Conservation (phyloP, 2,329 filamentous ascomycete species). For the Exophiala sideris region DNA sequence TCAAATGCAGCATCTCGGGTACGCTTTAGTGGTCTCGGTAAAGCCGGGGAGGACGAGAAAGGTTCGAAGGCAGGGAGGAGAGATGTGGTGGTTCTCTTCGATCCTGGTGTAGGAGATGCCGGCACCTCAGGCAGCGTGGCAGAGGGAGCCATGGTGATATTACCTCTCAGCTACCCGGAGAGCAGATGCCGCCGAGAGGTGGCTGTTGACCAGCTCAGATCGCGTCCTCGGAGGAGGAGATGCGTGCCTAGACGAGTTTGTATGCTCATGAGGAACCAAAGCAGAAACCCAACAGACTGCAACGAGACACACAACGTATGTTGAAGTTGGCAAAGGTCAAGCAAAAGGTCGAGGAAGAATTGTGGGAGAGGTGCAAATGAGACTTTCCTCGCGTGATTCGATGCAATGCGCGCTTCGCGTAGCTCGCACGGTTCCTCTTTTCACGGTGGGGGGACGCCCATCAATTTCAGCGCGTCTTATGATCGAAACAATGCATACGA, state of each 20-base stretch:
- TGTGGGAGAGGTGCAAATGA: background rate
- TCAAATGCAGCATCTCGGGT: conserved; percentile 41
- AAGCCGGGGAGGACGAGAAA: conserved; percentile 46
- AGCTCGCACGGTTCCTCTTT: too few species aligned
- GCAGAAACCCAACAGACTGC: background rate
- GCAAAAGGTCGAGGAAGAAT: conserved; percentile 12
- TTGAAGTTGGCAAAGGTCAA: conserved; percentile 15
- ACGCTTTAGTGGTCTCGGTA: conserved; percentile 48
- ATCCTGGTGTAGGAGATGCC: conserved; percentile 34
- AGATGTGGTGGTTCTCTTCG: conserved; percentile 45
- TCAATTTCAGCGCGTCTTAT: too few species aligned
- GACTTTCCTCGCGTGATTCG: too few species aligned
- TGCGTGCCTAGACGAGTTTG: conserved; percentile 10
- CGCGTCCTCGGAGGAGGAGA: conserved; percentile 37
- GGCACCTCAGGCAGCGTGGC: conserved; percentile 19
- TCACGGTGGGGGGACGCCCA: too few species aligned
- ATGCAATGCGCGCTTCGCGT: too few species aligned
- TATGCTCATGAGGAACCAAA: conserved; percentile 13
- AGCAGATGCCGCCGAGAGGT: conserved; percentile 9
- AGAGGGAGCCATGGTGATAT: conserved; percentile 20
- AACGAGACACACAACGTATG: conserved; percentile 1
- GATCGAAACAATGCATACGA: too few species aligned
- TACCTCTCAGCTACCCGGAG: conserved; percentile 13
- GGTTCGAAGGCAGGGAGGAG: conserved; percentile 50
- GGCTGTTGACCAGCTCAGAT: conserved; percentile 30